Conservation (phyloP, 176 grass and related monocot species). For the Hordeum marinum region DNA sequence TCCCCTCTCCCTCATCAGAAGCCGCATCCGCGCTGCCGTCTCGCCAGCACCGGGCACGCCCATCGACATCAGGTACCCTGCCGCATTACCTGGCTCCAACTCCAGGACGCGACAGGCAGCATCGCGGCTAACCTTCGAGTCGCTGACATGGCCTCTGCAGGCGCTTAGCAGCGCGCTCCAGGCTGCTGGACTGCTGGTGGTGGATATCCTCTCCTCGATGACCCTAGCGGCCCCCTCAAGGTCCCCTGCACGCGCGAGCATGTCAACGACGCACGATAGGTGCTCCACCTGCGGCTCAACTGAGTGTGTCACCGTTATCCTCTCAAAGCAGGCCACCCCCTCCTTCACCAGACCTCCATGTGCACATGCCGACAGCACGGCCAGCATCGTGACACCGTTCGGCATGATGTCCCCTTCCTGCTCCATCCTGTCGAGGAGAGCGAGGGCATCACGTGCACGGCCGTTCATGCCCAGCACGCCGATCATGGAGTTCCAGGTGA, state of each 20-base stretch:
- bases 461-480: slow-evolving; percentile 61
- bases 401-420: background rate
- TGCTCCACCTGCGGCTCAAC: slow-evolving; percentile 28
- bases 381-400: slow-evolving; percentile 34
- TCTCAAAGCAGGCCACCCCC: slow-evolving; percentile 34
- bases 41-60: background rate
- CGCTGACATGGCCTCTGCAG: slow-evolving; percentile 25
- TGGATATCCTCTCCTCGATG: slow-evolving; percentile 10
- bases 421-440: slow-evolving; percentile 30
- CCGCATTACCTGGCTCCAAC: slow-evolving; percentile 47
- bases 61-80: slow-evolving; percentile 39
- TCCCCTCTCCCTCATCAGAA: slow-evolving; percentile 37
- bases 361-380: slow-evolving; percentile 39
- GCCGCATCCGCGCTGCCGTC: background rate
- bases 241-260: slow-evolving; percentile 42
- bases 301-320: background rate
- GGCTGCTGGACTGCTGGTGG: slow-evolving; percentile 14
- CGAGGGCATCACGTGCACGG: slow-evolving; percentile 20
- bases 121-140: background rate
- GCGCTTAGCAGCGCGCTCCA: slow-evolving; percentile 56
- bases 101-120: slow-evolving; percentile 38
- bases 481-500: slow-evolving; percentile 60
- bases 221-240: slow-evolving; percentile 33
- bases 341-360: slow-evolving; percentile 52
- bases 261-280: slow-evolving; percentile 46